Conservation (phyloP, 441 rosid genomes). For the Croton laevigatus region DNA sequence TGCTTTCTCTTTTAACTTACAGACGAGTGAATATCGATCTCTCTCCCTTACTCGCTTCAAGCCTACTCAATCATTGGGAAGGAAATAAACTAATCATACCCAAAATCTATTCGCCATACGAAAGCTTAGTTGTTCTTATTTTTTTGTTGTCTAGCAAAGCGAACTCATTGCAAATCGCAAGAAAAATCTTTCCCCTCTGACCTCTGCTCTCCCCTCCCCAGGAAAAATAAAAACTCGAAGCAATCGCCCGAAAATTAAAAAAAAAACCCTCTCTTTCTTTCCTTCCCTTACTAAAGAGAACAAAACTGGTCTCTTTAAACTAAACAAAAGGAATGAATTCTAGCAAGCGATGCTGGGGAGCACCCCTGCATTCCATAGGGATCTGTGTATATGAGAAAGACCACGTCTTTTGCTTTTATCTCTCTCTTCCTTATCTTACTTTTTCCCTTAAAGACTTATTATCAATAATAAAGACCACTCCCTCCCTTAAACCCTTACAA, state of each 20-base stretch:
- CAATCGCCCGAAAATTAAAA: conserved; percentile 4
- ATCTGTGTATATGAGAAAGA: conserved; percentile 55
- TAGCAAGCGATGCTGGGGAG: conserved; percentile 52
- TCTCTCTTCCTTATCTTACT: background rate
- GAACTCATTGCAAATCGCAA: conserved; percentile 22
- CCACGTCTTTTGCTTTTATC: conserved; percentile 21
- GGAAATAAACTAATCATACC: conserved; percentile 40
- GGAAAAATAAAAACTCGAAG: conserved; percentile 14
- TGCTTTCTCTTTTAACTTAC: conserved; percentile 18
- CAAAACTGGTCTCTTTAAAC: conserved; percentile 53
- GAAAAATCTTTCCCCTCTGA: background rate
- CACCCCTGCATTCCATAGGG: conserved; percentile 62
- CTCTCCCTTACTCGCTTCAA: conserved; percentile 20
- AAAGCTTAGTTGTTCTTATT: conserved; percentile 17
- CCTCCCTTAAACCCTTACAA: conserved; percentile 34
- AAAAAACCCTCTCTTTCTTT: background rate
- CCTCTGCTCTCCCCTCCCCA: background rate
- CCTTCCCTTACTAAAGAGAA: conserved; percentile 19
- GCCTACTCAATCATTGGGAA: conserved; percentile 52
- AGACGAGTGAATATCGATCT: background rate
- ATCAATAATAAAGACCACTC: background rate
- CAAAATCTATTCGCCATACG: conserved; percentile 25
- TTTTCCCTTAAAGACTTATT: background rate
- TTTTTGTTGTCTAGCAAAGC: conserved; percentile 32
- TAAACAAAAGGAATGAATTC: conserved; percentile 57